Conservation (phyloP, 2,329 filamentous ascomycete species). For the Fusarium transvaalense region DNA sequence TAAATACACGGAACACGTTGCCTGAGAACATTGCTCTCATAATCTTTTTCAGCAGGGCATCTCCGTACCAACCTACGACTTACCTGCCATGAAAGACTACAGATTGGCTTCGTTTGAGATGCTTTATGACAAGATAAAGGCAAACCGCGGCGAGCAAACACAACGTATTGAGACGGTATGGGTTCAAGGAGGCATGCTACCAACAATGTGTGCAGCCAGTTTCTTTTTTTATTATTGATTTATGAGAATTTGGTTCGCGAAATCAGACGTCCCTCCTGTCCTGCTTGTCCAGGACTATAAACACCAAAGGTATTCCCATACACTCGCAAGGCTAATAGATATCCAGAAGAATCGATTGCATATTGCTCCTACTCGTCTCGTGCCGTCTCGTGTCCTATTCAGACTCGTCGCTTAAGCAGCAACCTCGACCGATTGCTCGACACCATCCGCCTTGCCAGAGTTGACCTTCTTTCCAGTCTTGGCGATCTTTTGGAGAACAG, state of each 20-base stretch:
- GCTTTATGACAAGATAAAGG: background rate
- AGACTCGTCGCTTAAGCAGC: slow-evolving; percentile 42
- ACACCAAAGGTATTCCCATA: slow-evolving; percentile 39
- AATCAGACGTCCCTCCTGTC: slow-evolving; percentile 37
- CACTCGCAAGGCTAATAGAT: slow-evolving; percentile 39
- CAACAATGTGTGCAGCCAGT: slow-evolving; percentile 3
- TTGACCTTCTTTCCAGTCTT: slow-evolving; percentile 97
- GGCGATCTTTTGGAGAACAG: slow-evolving; percentile 87
- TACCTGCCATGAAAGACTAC: background rate
- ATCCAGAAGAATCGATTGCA: slow-evolving; percentile 25
- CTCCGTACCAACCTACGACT: background rate
- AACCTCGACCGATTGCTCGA: slow-evolving; percentile 64
- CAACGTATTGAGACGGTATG: background rate
- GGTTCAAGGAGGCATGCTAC: background rate
- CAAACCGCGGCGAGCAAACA: background rate
- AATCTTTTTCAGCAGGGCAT: background rate
- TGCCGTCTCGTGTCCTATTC: slow-evolving; percentile 4
- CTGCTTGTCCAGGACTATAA: slow-evolving; percentile 30
- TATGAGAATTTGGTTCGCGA: slow-evolving; percentile 19
- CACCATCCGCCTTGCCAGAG: slow-evolving; percentile 77
- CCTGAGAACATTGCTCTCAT: background rate
- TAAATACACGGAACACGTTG: background rate
- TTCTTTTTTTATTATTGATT: slow-evolving; percentile 19
- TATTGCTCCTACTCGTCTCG: slow-evolving; percentile 8
- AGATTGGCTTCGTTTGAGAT: background rate